phyloP scores from a whole-genome alignment of 1,139 yeast species.

The Saccharomyces hybrid region DNA sequence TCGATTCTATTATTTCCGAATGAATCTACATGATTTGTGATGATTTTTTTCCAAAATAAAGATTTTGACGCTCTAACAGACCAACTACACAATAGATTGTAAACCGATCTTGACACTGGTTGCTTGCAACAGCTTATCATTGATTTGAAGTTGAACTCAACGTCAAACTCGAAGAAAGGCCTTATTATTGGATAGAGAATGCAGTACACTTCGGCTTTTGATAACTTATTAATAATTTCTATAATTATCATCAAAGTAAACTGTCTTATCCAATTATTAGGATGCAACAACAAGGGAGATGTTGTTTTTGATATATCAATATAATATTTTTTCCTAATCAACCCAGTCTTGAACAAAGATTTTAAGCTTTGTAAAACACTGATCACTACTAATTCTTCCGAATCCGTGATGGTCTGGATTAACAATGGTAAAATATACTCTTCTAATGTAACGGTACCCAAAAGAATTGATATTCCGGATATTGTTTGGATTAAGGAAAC shows the following conservation, averaged over 20 bases:
- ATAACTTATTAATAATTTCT: constrained; percentile 53
- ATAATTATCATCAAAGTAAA: constrained; percentile 56
- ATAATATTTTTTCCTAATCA: constrained; percentile 41
- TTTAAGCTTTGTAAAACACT: constrained; percentile 63
- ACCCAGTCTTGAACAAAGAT: constrained; percentile 47
- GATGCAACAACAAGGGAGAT: constrained; percentile 60
- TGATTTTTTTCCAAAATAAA: constrained; percentile 65
- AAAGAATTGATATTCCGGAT: constrained; percentile 67
- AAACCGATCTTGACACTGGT: constrained; percentile 62
- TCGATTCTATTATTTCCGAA: constrained; percentile 39
- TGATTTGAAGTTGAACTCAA: constrained; percentile 58
- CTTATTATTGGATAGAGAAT: constrained; percentile 75
- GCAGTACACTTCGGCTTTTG: constrained; percentile 76
- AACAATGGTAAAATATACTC: constrained; percentile 81
- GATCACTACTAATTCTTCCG: constrained; percentile 77
- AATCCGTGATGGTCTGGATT: constrained; percentile 73
- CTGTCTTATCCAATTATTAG: constrained; percentile 80
- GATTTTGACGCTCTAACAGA: constrained; percentile 58
- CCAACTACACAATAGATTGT: constrained; percentile 66
- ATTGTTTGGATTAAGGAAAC: constrained; percentile 68
- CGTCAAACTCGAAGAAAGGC: constrained; percentile 69
- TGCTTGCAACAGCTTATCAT: constrained; percentile 56
- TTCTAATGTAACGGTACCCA: constrained; percentile 77
- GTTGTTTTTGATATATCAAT: constrained; percentile 47
- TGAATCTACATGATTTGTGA: constrained; percentile 34